Base-by-base conservation (phyloP, 2,329 filamentous ascomycete genomes). In the Clarireedia homoeocarpa region DNA sequence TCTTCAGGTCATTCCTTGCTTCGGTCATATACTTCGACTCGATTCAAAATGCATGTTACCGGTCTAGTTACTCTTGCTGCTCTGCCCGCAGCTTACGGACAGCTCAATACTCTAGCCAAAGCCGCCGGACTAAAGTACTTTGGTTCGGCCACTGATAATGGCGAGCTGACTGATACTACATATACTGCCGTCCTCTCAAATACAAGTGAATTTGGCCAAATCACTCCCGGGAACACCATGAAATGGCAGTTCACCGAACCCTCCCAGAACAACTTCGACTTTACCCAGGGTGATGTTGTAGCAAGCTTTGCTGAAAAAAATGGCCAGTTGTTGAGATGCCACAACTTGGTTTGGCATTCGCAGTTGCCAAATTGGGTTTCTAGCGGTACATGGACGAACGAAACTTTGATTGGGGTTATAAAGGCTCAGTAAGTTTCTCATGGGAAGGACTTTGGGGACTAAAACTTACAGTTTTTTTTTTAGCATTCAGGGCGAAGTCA, bases 161-260 rank as follows among this genome's bases (percentile, higher is more conserved):
- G 69, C 2, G 77, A 81, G 61, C 67, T 81, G 27, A 73, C 71
- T 4, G 62, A 66, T 68, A 66, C 71, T 12, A 63, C 74, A 27
- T 88, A 87, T 67, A 70, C 76, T 20, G 67, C 71, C 20, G 80
- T 85, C 59, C 72, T 85, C 46, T 75, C 74, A 58, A 72, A 84
- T 66, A 71, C 65, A 6, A 71, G 72, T 45, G 80, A 85, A 64
- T 87, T 87, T 62, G 84, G 84, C 15, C 78, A 84, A 67, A 75
- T 85, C 26, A 86, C 84, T 0, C 81, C 83, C 0, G 81, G 78
- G 49, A 88, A 88, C 66, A 76, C 77, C 2, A 79, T 83, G 67
- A 81, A 82, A 74, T 88, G 83, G 83, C 74, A 82, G 57, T 74
- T 76, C 60, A 84, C 75, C 7, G 82, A 89, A 73, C 80, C 82